Evolutionary conservation across 225 moss, liverwort and hornwort genomes (phyloP).

Genomic region (Lunularia cruciata): DNA sequence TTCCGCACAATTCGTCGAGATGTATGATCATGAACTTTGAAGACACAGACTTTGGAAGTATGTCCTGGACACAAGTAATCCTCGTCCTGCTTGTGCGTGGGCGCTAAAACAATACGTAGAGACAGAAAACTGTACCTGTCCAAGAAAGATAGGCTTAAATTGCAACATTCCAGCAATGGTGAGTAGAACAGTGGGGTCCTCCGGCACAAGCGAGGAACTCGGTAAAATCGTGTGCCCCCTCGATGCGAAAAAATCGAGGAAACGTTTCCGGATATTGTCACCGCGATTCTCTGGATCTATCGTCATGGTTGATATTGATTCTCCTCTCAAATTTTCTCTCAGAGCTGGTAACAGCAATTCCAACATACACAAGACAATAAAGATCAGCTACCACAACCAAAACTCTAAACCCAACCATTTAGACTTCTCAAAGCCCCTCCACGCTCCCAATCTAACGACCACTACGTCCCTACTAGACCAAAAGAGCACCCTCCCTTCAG

Average conservation of each 20-base stretch:
- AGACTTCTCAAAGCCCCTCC: no score
- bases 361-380: not conserved
- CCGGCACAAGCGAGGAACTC: constrained; percentile 84
- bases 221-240: constrained; percentile 76
- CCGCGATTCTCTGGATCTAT: constrained; percentile 61
- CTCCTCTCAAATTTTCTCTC: constrained; percentile 42
- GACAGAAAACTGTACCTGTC: constrained; percentile 45
- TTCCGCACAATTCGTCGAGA: no score
- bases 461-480: no score
- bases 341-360: constrained; percentile 25
- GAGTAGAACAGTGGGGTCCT: constrained; percentile 85
- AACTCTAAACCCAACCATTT: not conserved
- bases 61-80: no score
- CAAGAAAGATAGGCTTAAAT: constrained; percentile 92
- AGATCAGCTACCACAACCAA: not conserved
- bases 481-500: no score
- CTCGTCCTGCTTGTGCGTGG: no score
- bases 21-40: no score
- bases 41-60: no score
- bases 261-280: constrained; percentile 76
- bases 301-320: constrained; percentile 25
- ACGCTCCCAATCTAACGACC: no score
- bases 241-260: constrained; percentile 69
- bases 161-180: constrained; percentile 97
- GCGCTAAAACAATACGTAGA: not conserved